A percentile compares a stretch with the other conserved stretches of the same genome.
Evolutionary conservation across 164 flowering plant species (phyloP).

Genomic region (Sedum album): DNA sequence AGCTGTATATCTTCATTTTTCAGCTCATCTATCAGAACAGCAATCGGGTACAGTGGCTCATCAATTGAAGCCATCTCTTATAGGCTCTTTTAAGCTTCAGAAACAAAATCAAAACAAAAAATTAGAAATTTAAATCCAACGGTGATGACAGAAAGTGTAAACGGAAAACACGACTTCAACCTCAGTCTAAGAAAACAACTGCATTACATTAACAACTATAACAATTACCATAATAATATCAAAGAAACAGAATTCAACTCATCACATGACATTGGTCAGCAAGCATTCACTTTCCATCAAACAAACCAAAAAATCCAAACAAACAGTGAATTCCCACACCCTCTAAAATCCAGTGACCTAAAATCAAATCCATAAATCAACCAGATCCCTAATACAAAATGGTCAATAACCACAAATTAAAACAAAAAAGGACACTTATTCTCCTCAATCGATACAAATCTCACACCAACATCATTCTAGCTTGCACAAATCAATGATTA

Average conservation of each 20-base stretch:
- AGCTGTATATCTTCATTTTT: constrained; percentile 96
- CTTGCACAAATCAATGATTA: not conserved
- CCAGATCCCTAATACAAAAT: not conserved
- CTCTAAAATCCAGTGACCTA: not conserved
- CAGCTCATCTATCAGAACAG: constrained; percentile 84
- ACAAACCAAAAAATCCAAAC: not conserved
- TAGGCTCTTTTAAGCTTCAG: not conserved
- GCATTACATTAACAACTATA: not conserved
- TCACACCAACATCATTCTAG: not conserved
- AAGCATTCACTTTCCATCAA: not conserved
- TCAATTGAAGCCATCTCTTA: constrained; percentile 54
- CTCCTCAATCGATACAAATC: not conserved
- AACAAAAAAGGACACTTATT: not conserved
- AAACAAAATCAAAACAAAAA: not conserved
- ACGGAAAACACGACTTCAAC: no score
- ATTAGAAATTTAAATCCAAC: not conserved
- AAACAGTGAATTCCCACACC: not conserved
- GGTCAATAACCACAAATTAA: not conserved
- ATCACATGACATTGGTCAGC: not conserved
- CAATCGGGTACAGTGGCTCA: constrained; percentile 93
- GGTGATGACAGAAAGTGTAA: not conserved
- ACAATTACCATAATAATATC: not conserved
- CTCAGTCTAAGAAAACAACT: not conserved
- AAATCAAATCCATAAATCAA: not conserved
- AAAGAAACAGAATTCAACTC: not conserved